Base-by-base conservation (phyloP, 1,284 basidiomycete species). In the Ganoderma meredithae region DNA sequence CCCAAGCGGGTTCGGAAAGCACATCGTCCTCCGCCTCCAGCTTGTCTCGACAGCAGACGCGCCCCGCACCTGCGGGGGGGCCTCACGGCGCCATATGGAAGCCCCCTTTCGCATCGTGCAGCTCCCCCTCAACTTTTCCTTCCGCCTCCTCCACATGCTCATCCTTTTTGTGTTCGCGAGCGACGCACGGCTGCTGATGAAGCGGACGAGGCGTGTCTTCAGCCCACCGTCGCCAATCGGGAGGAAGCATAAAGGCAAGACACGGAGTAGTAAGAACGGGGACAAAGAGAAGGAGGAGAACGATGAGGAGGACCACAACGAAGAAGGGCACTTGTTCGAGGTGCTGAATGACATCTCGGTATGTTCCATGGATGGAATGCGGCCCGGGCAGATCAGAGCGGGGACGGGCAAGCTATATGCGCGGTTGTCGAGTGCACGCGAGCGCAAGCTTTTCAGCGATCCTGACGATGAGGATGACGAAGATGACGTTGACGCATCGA, bases 1-100 rank as follows among this genome's bases (percentile, higher is more conserved):
- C 6, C 75, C 83, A 0, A 85, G 85, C 1, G 78, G 81, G 3
- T 84, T 82, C 72, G 79, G 78, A 3, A 85, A 86, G 64, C 90
- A 93, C 71, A 81, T 91, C 39, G 81, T 88, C 1, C 82, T 93
- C n/a, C 85, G 90, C 22, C 86, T 92, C 72, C 91, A 92, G 77
- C 80, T 90, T 66, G 78, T 89, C 43, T 33, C 64, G 13, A 69
- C 72, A 13, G 64, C 69, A 1, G 63, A 70, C 27, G 27, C 39
- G 53, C 60, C 66, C 70, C 73, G 47, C 62, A 71, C 60, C 31
- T 53, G 61, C 67, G 85, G 19, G 19, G 36, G 58, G 4, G 40
- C 36, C 22, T 60, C 39, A 47, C 40, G 19, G 8, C 25, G 36
- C 59, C n/a, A 65, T 39, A 33, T 55, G 55, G 71, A 88, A 7